Percentiles rank a stretch among this genome's conserved stretches.
These are phyloP conservation scores for Hypomyces perniciosus DNA, from an alignment of 2,329 filamentous ascomycete species.

Conservation along the genomic window DNA sequence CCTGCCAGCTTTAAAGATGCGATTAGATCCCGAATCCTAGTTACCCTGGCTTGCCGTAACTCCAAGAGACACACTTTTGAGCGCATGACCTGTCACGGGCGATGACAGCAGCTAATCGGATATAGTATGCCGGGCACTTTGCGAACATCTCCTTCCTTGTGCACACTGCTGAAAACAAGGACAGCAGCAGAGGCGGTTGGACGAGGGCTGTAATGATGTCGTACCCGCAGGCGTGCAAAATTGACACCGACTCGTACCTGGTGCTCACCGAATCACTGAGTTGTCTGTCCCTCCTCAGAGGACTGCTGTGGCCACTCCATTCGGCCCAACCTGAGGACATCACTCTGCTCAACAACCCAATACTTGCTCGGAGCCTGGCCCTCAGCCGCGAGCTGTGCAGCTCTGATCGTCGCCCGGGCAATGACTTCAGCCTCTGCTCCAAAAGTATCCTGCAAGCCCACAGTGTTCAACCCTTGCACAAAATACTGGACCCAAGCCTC, in stretches of 20 bases:
- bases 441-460: slow-evolving; percentile 58
- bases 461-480: slow-evolving; percentile 47
- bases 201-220: not conserved
- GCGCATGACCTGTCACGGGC: too few species aligned
- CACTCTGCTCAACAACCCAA: slow-evolving; percentile 54
- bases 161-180: too few species aligned
- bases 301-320: slow-evolving; percentile 42
- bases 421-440: slow-evolving; percentile 72
- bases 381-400: slow-evolving; percentile 50
- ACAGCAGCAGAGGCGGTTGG: not conserved
- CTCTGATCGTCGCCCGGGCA: slow-evolving; percentile 58
- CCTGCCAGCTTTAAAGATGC: too few species aligned
- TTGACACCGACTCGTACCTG: not conserved
- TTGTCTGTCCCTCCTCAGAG: not conserved
- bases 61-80: too few species aligned
- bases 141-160: too few species aligned
- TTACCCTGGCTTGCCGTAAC: too few species aligned
- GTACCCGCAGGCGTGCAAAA: not conserved
- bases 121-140: too few species aligned
- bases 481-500: slow-evolving; percentile 54
- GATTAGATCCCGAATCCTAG: too few species aligned
- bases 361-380: slow-evolving; percentile 54
- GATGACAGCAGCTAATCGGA: too few species aligned
- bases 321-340: slow-evolving; percentile 63
- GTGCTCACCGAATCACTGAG: not conserved